Conservation (phyloP, 2,329 filamentous ascomycete species). For the Pezicula radicicola region DNA sequence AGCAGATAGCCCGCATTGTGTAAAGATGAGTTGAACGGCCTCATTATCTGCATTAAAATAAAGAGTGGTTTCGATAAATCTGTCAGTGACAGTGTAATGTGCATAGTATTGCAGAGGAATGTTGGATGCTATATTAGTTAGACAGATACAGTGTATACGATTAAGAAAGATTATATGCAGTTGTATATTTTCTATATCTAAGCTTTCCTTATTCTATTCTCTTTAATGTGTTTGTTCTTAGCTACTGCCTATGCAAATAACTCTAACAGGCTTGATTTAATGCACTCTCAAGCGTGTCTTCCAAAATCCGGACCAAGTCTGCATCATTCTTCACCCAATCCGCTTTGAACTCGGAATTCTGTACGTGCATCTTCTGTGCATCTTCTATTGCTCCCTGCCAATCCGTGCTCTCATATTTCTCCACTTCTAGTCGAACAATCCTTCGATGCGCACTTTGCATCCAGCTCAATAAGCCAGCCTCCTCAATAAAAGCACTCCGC, state of each 20-base stretch:
- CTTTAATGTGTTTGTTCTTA: neutral
- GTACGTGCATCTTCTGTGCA: slow-evolving; percentile 2
- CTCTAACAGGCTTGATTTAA: neutral
- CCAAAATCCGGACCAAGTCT: slow-evolving; percentile 6
- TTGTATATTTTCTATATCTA: neutral
- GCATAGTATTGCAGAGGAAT: too few species aligned
- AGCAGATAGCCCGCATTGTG: too few species aligned
- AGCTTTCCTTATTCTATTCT: neutral
- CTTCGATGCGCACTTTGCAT: slow-evolving; percentile 12
- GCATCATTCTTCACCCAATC: slow-evolving; percentile 6
- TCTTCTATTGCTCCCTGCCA: slow-evolving; percentile 7
- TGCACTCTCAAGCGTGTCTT: slow-evolving; percentile 4
- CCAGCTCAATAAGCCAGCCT: slow-evolving; percentile 11
- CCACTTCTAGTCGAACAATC: slow-evolving; percentile 10
- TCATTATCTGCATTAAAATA: too few species aligned
- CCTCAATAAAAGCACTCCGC: slow-evolving; percentile 12
- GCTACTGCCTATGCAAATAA: neutral
- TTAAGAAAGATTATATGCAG: too few species aligned
- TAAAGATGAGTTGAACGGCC: too few species aligned
- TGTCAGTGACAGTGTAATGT: too few species aligned
- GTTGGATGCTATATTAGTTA: too few species aligned
- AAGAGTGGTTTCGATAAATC: too few species aligned
- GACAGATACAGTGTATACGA: too few species aligned
- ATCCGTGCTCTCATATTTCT: slow-evolving; percentile 8
- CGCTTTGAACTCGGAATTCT: neutral